These are phyloP conservation scores for Penicillium sp. DNA, from an alignment of 2,329 filamentous ascomycete genomes.

Conservation along the genomic window DNA sequence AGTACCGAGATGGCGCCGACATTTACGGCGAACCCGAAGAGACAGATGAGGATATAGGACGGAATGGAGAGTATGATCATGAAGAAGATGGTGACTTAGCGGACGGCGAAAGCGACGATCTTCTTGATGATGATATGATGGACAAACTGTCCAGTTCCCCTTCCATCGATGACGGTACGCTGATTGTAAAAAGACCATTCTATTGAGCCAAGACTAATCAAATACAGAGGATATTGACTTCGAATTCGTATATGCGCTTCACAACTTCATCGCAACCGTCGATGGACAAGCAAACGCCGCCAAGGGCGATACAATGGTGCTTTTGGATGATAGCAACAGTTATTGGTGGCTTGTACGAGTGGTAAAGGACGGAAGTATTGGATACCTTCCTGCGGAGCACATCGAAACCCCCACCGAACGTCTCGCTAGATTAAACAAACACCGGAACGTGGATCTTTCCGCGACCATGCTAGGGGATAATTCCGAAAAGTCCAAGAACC, in stretches of 20 bases:
- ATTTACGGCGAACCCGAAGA: conserved; percentile 37
- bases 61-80: conserved; percentile 25
- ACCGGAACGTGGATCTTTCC: conserved; percentile 89
- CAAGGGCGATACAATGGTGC: conserved; percentile 98
- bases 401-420: conserved; percentile 98
- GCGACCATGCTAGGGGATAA: conserved; percentile 72
- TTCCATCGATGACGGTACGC: conserved; percentile 95
- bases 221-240: conserved; percentile 98
- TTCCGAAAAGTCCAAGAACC: conserved; percentile 77
- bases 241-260: conserved; percentile 97
- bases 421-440: conserved; percentile 91
- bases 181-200: not conserved
- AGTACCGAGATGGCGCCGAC: conserved; percentile 35
- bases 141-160: conserved; percentile 98
- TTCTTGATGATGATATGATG: conserved; percentile 91
- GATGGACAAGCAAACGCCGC: conserved; percentile 98
- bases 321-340: conserved; percentile 97
- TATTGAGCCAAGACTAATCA: conserved; percentile 65
- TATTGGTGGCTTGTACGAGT: conserved; percentile 99
- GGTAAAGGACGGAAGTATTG: conserved; percentile 96
- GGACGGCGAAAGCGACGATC: conserved; percentile 67
- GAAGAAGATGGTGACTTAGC: conserved; percentile 55
- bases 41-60: conserved; percentile 23
- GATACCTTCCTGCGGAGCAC: conserved; percentile 94
- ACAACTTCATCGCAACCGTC: conserved; percentile 96